Evolutionary conservation across 2,329 filamentous ascomycete genomes (phyloP), one percentile per base, ranked within the genome.

Genomic region (Parascedosporium putredinis): DNA sequence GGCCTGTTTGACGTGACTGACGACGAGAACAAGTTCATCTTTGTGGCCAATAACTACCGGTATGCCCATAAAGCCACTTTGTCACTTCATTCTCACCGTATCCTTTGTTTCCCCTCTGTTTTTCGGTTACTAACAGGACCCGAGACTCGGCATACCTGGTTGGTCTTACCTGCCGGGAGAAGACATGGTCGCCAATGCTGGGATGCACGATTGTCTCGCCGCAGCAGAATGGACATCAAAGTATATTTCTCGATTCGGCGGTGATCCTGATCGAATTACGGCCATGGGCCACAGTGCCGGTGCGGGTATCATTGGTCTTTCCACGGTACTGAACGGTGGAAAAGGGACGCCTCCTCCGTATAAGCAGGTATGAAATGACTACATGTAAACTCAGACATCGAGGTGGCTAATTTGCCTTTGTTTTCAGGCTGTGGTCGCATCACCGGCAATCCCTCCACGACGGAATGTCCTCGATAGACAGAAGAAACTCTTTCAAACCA

Each of bases 211-310:
- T 34, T 52, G 50, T 16, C 51, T 57, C 14, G 56, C 56, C 4
- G 53, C 56, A 0, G 50, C 51, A 3, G 40, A 52, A 33, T 57
- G 56, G 55, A 57, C 55, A 6, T 29, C 52, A 4, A 51, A 51
- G 36, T 46, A 78, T 52, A 78, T 79, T 49, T 62, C 71, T 55
- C 59, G 68, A 9, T 81, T 81, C 54, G 76, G 78, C 8, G 77
- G 77, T 10, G 71, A 79, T 57, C 61, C 68, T 2, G 59, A 64
- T 3, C 64, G 66, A 12, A 68, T 79, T 33, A 78, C 74, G 1
- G 64, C 77, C 12, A 65, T 75, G 16, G 74, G 74, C 5, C 62
- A 73, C 52, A 73, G 69, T 14, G 74, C 76, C 7, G 75, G 76
- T 24, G 75, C 65, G 6, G 74, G 73, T 0, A 73, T 69, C 3